Percentiles rank a stretch among this genome's conserved stretches.
Conservation (phyloP, 441 rosid species). For the Croton laevigatus region DNA sequence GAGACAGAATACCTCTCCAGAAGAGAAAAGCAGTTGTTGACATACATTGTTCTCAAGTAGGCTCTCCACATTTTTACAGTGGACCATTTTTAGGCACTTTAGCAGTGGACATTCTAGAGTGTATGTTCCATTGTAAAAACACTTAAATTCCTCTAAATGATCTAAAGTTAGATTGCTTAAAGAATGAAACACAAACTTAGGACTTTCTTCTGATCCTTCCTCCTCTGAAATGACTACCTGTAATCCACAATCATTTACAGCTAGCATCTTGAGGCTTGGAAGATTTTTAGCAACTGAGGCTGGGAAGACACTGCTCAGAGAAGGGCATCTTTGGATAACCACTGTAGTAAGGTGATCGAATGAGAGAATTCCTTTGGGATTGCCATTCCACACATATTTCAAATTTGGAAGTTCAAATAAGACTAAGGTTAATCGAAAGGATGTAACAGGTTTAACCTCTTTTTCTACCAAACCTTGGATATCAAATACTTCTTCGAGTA, state of each 20-base stretch:
- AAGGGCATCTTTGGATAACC: background rate
- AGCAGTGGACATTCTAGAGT: slow-evolving; percentile 10
- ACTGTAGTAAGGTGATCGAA: slow-evolving; percentile 17
- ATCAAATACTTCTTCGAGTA: too few species aligned
- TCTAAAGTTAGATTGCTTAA: background rate
- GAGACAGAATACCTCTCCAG: too few species aligned
- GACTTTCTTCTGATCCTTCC: background rate
- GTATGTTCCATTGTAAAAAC: slow-evolving; percentile 15
- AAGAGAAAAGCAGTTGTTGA: background rate
- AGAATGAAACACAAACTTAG: slow-evolving; percentile 18
- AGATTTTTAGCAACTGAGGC: slow-evolving; percentile 23
- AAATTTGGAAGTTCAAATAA: too few species aligned
- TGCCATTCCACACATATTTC: slow-evolving; percentile 26
- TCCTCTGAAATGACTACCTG: slow-evolving; percentile 23
- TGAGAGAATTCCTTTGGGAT: slow-evolving; percentile 18
- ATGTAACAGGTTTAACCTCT: too few species aligned
- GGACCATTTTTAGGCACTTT: background rate
- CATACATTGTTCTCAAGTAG: background rate
- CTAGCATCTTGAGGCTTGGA: slow-evolving; percentile 12
- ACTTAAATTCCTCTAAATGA: background rate
- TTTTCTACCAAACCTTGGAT: too few species aligned
- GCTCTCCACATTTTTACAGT: background rate
- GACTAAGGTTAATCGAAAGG: too few species aligned
- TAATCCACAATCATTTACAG: slow-evolving; percentile 23
- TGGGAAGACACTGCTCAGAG: slow-evolving; percentile 26